phyloP scores from a whole-genome alignment of 1,284 basidiomycete species.

The Boletus sp. region DNA sequence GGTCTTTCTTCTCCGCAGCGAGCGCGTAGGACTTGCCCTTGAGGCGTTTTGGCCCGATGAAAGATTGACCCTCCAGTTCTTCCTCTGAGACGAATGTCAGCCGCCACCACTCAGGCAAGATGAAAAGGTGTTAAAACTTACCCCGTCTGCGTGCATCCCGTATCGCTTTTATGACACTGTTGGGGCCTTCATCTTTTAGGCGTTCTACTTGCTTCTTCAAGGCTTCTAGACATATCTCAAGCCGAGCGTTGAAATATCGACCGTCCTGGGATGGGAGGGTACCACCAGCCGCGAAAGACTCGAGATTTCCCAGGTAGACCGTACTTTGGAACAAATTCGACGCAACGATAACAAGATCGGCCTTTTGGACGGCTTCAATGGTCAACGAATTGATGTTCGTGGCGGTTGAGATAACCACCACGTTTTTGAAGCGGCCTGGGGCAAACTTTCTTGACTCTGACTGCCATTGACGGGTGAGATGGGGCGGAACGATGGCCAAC shows the following conservation, averaged over 20 bases:
- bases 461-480: constrained; percentile 87
- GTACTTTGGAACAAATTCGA: constrained; percentile 80
- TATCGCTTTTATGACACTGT: constrained; percentile 59
- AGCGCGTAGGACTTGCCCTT: constrained; percentile 70
- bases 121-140: constrained; percentile 35
- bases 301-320: constrained; percentile 75
- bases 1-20: constrained; percentile 39
- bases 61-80: constrained; percentile 44
- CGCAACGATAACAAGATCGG: constrained; percentile 86
- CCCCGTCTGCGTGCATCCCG: constrained; percentile 55
- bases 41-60: constrained; percentile 60
- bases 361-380: constrained; percentile 74
- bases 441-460: constrained; percentile 85
- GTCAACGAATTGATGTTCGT: constrained; percentile 70
- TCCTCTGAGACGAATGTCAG: constrained; percentile 35
- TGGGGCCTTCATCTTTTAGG: constrained; percentile 59
- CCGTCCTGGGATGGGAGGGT: constrained; percentile 68
- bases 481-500: constrained; percentile 84
- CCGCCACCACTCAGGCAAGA: constrained; percentile 6
- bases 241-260: constrained; percentile 82
- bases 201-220: constrained; percentile 66
- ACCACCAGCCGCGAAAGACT: constrained; percentile 63
- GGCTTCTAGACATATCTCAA: constrained; percentile 58
- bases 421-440: constrained; percentile 54
- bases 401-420: constrained; percentile 70